Conservation (phyloP, 2,329 filamentous ascomycete genomes). For the Trichoderma arundinaceum region DNA sequence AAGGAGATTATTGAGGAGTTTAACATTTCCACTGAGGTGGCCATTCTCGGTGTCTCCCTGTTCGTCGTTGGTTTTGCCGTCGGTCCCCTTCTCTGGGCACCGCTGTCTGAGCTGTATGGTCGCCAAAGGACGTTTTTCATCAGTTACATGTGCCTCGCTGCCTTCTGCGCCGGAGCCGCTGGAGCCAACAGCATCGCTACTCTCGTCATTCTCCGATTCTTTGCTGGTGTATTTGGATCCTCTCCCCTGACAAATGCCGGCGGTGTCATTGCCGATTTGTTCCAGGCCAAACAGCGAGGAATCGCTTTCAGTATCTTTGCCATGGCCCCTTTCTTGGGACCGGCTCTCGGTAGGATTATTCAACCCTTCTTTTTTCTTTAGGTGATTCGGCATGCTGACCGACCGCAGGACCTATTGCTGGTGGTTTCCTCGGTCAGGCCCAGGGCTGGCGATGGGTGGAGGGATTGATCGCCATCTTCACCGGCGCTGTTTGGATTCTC, state of each 20-base stretch:
- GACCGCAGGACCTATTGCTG: slow-evolving; percentile 61
- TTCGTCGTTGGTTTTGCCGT: slow-evolving; percentile 68
- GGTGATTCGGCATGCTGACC: neutral
- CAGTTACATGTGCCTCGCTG: slow-evolving; percentile 62
- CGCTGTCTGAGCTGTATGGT: slow-evolving; percentile 68
- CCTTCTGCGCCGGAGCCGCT: slow-evolving; percentile 66
- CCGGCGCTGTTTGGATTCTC: slow-evolving; percentile 62
- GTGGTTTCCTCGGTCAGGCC: slow-evolving; percentile 65
- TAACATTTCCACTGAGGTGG: slow-evolving; percentile 55
- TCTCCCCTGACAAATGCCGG: slow-evolving; percentile 67
- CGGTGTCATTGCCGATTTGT: slow-evolving; percentile 69
- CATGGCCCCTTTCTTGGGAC: slow-evolving; percentile 68
- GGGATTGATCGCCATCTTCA: slow-evolving; percentile 66
- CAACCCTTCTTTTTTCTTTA: neutral
- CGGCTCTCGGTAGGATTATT: slow-evolving; percentile 53
- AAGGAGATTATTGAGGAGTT: slow-evolving; percentile 62
- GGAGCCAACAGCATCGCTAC: slow-evolving; percentile 63
- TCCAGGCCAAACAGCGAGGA: slow-evolving; percentile 59
- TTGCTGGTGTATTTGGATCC: slow-evolving; percentile 67
- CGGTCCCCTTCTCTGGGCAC: slow-evolving; percentile 69
- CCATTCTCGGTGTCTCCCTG: slow-evolving; percentile 66
- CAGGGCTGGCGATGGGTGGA: slow-evolving; percentile 70
- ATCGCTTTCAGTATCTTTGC: slow-evolving; percentile 65
- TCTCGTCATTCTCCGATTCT: slow-evolving; percentile 71
- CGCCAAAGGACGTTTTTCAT: slow-evolving; percentile 64